These are phyloP conservation scores for Cordyceps javanica DNA, from an alignment of 2,329 filamentous ascomycete species.

Conservation along the genomic window DNA sequence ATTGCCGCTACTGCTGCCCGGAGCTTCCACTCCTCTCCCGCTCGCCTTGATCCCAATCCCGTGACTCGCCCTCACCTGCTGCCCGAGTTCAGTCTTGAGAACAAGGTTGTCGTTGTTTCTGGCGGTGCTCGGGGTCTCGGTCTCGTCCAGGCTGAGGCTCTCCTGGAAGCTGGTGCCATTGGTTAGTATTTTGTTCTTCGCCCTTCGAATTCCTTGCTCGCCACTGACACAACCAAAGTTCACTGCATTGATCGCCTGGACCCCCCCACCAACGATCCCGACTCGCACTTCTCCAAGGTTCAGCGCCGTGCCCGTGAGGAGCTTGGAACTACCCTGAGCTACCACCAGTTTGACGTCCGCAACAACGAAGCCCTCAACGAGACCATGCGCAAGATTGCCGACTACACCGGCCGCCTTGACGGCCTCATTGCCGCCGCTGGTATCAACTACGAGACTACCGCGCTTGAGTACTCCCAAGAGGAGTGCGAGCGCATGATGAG, in stretches of 20 bases:
- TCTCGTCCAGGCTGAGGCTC: conserved; percentile 69
- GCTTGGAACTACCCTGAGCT: conserved; percentile 62
- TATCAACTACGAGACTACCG: conserved; percentile 77
- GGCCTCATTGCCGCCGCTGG: conserved; percentile 66
- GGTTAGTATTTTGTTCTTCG: conserved; percentile 29
- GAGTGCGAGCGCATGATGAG: conserved; percentile 74
- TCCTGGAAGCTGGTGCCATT: conserved; percentile 72
- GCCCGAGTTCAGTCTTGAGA: conserved; percentile 69
- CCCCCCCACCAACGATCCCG: conserved; percentile 37
- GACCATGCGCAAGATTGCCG: conserved; percentile 62
- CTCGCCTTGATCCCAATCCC: conserved; percentile 18
- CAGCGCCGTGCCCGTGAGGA: conserved; percentile 57
- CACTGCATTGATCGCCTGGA: conserved; percentile 60
- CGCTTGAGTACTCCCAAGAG: conserved; percentile 71
- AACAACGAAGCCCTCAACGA: conserved; percentile 62
- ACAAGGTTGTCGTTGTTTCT: conserved; percentile 70
- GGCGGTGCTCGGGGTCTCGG: conserved; percentile 73
- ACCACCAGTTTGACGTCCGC: conserved; percentile 75
- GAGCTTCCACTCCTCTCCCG: conserved; percentile 18
- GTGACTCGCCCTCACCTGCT: conserved; percentile 31
- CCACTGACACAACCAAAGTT: conserved; percentile 34
- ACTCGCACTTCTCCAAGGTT: conserved; percentile 57
- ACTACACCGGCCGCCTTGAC: conserved; percentile 66
- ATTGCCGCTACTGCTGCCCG: conserved; percentile 16
- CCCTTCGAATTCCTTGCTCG: not conserved